Conservation (phyloP, 306 rosid genomes). For the Herpetospermum pedunculosum region DNA sequence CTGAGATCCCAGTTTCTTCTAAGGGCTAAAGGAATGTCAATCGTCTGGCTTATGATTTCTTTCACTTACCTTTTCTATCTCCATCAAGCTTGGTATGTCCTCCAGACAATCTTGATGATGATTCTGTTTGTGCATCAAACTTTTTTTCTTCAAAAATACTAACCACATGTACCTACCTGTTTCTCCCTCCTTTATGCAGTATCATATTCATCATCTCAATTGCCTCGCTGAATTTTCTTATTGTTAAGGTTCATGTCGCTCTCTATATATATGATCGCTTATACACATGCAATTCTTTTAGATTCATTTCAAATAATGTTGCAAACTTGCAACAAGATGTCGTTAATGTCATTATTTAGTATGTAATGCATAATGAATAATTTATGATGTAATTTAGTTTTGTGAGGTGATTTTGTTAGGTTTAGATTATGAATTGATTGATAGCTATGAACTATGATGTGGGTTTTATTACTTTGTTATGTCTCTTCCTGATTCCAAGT, state of each 20-base stretch:
- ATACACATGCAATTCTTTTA: neutral
- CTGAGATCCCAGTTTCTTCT: conserved; percentile 38
- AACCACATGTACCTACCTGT: neutral
- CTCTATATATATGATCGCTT: too few species aligned
- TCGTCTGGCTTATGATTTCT: conserved; percentile 68
- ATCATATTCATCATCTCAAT: conserved; percentile 55
- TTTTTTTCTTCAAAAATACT: neutral
- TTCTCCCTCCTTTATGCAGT: conserved; percentile 31
- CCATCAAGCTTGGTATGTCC: conserved; percentile 82
- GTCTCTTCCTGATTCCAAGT: neutral
- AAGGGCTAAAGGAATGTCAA: conserved; percentile 64
- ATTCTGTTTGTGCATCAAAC: neutral
- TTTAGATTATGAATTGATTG: neutral
- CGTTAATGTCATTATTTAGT: neutral
- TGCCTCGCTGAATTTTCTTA: conserved; percentile 59
- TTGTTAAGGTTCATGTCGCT: conserved; percentile 60
- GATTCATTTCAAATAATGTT: neutral
- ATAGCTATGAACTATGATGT: neutral
- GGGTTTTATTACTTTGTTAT: neutral
- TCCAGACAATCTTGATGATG: neutral
- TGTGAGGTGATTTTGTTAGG: neutral
- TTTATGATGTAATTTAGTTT: neutral
- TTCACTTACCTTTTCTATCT: conserved; percentile 62
- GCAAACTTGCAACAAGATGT: neutral
- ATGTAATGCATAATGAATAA: conserved; percentile 1